A percentile compares a stretch with the other conserved stretches of the same genome.
phyloP scores from a whole-genome alignment of 768 basidiomycete genomes.

The Rhodotorula graminis region DNA sequence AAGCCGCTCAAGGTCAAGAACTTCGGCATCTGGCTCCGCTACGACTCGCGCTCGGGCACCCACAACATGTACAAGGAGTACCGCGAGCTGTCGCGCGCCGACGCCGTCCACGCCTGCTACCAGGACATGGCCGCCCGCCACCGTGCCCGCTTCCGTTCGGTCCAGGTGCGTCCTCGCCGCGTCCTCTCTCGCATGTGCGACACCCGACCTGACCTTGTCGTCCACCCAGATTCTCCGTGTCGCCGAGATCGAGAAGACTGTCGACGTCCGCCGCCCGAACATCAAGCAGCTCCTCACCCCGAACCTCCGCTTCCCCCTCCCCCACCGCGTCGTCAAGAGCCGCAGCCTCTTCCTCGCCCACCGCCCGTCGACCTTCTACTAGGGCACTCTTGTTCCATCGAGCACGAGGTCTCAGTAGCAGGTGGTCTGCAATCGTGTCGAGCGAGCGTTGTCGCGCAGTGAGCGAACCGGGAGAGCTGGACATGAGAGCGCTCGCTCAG shows the following conservation, averaged over 20 bases:
- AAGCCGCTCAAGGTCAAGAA: conserved; percentile 98
- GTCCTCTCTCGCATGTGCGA: background rate
- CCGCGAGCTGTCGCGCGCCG: conserved; percentile 89
- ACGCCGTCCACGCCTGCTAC: conserved; percentile 93
- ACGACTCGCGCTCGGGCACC: conserved; percentile 98
- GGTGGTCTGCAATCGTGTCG: background rate
- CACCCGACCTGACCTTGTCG: background rate
- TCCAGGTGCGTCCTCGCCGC: conserved; percentile 60
- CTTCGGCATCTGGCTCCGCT: conserved; percentile 99
- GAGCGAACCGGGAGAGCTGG: too few relatives aligned
- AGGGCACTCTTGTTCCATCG: too few relatives aligned
- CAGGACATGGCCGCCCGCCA: conserved; percentile 99
- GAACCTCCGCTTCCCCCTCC: conserved; percentile 92
- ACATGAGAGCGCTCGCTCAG: too few relatives aligned
- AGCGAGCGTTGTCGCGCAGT: too few relatives aligned
- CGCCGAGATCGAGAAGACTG: conserved; percentile 86
- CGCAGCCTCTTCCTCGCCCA: conserved; percentile 73
- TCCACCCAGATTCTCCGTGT: conserved; percentile 84
- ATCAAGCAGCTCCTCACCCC: conserved; percentile 92
- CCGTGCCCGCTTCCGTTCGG: conserved; percentile 97
- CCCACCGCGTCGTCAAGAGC: conserved; percentile 69
- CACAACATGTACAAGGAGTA: conserved; percentile 99
- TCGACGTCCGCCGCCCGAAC: conserved; percentile 90
- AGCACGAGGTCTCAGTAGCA: background rate
- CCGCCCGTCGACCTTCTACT: conserved; percentile 45